Conservation (phyloP, 1,139 yeast species). For the Geotrichum siamense region DNA sequence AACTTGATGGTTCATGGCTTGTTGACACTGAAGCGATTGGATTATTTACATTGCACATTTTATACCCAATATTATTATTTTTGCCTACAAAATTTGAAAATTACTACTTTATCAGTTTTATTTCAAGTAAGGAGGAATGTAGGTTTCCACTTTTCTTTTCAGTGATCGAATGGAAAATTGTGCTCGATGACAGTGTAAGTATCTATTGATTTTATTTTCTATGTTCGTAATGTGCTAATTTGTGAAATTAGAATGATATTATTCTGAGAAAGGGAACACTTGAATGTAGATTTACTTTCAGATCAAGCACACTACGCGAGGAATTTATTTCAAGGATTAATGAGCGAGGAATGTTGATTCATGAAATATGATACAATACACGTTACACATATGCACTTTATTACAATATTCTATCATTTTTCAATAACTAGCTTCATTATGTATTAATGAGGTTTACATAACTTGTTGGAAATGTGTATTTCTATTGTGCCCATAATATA, state of each 20-base stretch:
- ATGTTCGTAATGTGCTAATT: too few species aligned
- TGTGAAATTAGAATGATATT: not conserved
- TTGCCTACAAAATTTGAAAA: not conserved
- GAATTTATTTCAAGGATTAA: too few species aligned
- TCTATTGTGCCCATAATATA: too few species aligned
- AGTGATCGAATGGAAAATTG: not conserved
- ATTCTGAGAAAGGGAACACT: not conserved
- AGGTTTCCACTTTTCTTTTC: not conserved
- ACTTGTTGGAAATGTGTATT: too few species aligned
- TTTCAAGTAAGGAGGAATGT: not conserved
- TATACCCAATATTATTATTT: slow-evolving; percentile 4
- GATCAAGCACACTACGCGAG: not conserved
- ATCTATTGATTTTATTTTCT: not conserved
- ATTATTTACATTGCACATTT: slow-evolving; percentile 2
- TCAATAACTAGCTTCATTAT: too few species aligned
- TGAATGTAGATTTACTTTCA: not conserved
- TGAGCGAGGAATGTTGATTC: too few species aligned
- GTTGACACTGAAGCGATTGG: slow-evolving; percentile 7
- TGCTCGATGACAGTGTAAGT: not conserved
- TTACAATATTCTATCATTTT: too few species aligned
- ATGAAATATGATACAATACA: too few species aligned
- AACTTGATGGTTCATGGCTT: slow-evolving; percentile 1
- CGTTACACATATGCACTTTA: too few species aligned
- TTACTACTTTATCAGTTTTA: not conserved
- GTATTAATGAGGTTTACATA: too few species aligned